These are phyloP conservation scores for Fusarium xylarioides DNA, from an alignment of 2,329 filamentous ascomycete genomes.

Conservation along the genomic window DNA sequence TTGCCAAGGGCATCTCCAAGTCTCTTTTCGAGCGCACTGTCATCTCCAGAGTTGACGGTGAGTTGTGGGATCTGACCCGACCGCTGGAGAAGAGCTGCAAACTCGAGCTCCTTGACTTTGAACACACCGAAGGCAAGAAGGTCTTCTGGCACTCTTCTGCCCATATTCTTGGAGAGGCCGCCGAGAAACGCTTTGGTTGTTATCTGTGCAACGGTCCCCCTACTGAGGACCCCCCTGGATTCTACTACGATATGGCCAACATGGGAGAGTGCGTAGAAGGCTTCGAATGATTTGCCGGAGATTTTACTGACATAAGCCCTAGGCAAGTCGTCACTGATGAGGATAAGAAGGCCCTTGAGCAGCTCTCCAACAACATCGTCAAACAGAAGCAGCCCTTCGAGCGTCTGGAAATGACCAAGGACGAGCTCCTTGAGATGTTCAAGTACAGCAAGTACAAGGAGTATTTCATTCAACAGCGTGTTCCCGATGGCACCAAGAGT, in stretches of 20 bases:
- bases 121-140: slow-evolving; percentile 72
- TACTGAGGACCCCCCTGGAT: slow-evolving; percentile 78
- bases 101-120: slow-evolving; percentile 86
- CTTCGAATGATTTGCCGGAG: background rate
- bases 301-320: slow-evolving; percentile 53
- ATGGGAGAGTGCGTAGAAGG: slow-evolving; percentile 49
- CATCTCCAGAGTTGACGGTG: slow-evolving; percentile 83
- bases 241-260: slow-evolving; percentile 95
- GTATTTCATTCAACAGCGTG: slow-evolving; percentile 79
- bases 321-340: slow-evolving; percentile 75
- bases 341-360: slow-evolving; percentile 88
- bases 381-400: slow-evolving; percentile 98
- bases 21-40: slow-evolving; percentile 87
- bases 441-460: slow-evolving; percentile 98
- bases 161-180: slow-evolving; percentile 94
- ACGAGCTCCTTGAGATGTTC: slow-evolving; percentile 93
- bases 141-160: slow-evolving; percentile 99
- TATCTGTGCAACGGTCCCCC: slow-evolving; percentile 93
- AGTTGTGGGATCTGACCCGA: slow-evolving; percentile 91
- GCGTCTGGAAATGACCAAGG: slow-evolving; percentile 87
- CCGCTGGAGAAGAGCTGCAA: slow-evolving; percentile 89
- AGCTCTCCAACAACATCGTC: slow-evolving; percentile 81
- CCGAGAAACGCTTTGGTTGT: slow-evolving; percentile 89
- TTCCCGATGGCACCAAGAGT: slow-evolving; percentile 86
- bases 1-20: slow-evolving; percentile 84